phyloP scores from a whole-genome alignment of 495 filamentous ascomycete species.

The Neurospora cerealis region DNA sequence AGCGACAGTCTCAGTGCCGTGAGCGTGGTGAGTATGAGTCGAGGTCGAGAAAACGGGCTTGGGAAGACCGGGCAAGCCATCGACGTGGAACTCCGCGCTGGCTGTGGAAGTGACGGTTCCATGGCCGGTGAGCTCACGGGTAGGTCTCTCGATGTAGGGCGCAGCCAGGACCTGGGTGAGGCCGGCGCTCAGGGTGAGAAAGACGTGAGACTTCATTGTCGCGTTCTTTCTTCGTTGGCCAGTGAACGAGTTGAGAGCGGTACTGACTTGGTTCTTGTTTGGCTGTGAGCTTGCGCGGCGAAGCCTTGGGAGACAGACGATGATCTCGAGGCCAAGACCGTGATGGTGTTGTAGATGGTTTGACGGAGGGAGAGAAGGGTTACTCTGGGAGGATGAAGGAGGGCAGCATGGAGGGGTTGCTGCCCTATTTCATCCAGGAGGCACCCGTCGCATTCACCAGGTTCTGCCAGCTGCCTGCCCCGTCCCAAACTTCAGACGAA shows the following conservation, averaged over 20 bases:
- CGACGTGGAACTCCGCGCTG: neutral
- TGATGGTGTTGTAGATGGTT: neutral
- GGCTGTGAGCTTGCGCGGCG: neutral
- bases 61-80: neutral
- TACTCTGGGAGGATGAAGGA: neutral
- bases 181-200: neutral
- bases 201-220: neutral
- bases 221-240: neutral
- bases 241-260: neutral
- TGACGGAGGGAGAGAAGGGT: neutral
- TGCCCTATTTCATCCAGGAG: neutral
- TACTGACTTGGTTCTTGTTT: neutral
- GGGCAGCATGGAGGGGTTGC: neutral
- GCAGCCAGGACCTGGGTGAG: neutral
- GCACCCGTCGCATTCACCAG: neutral
- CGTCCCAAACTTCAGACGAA: neutral
- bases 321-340: neutral
- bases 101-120: neutral
- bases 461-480: neutral
- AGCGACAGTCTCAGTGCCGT: neutral
- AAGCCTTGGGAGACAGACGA: neutral
- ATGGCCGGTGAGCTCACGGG: neutral
- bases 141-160: neutral
- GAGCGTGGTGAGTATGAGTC: neutral
- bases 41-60: neutral